Base-by-base conservation (phyloP, 495 filamentous ascomycete species). In the Xylaria acuta region DNA sequence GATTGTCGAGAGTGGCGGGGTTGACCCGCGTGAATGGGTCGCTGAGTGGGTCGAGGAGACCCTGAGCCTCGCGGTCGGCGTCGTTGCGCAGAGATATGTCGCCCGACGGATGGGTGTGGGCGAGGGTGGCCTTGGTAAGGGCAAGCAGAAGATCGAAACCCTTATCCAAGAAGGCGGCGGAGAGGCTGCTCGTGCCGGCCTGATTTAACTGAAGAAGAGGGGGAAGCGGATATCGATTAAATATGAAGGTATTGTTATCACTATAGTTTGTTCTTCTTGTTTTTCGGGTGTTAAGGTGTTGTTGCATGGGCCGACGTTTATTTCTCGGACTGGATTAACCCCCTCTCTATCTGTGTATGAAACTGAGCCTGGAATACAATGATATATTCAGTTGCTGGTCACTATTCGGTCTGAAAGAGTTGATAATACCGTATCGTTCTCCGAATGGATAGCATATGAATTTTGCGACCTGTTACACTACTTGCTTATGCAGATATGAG, bases 21-120 rank as follows among this genome's bases (percentile, higher is more conserved):
- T 98, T 3, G 96, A 99, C 79, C 96, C 96, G 0, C 86, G 96
- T 51, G 96, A 98, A 81, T 99, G 96, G 96, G 92, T 97, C 45
- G 90, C 95, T 0, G 97, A 98, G 80, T 99, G 96, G 96, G 87
- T 99, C 7, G 94, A 98, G 82, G 97, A 98, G 80, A 83, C 91
- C 0, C 86, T 99, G n/a, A 88, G 86, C 51, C 81, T 98, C 66
- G 88, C 90, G 5, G 88, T 94, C 1, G 97, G 96, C 7, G 82
- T 97, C 25, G 90, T 98, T 14, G 96, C 96, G n/a, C 96, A 99
- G 86, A 85, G 94, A 73, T 99, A 99, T 80, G 97, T 99, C 6
- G 96, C 96, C 7, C 88, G 93, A 65, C 84, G 96, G 62, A 99
- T 99, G 96, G 94, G 96, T 22, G 94, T 99, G 6, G 96, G 96